These are phyloP conservation scores for Aureobasidium sp. DNA, from an alignment of 2,329 filamentous ascomycete species.

Conservation along the genomic window DNA sequence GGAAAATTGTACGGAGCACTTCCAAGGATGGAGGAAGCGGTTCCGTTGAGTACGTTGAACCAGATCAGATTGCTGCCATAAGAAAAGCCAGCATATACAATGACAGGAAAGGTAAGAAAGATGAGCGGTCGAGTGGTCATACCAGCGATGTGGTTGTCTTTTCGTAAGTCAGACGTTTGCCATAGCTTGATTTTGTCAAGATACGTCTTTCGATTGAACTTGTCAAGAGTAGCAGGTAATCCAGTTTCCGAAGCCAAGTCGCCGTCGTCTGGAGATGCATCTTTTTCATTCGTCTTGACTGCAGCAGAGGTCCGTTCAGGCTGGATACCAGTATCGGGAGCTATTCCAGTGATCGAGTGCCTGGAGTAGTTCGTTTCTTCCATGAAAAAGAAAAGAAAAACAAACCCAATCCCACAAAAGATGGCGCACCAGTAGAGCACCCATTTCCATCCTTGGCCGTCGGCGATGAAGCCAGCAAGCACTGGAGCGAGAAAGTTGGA, in stretches of 20 bases:
- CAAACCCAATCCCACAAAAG: constrained; percentile 41
- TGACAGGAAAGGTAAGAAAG: constrained; percentile 32
- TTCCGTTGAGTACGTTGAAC: constrained; percentile 40
- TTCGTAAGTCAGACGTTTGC: constrained; percentile 26
- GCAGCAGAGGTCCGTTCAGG: neutral
- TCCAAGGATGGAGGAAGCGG: constrained; percentile 34
- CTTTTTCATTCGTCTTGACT: neutral
- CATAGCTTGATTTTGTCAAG: constrained; percentile 29
- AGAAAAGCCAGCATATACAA: constrained; percentile 34
- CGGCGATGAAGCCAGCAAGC: constrained; percentile 44
- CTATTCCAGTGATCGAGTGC: neutral
- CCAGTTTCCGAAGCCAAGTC: neutral
- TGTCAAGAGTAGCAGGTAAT: neutral
- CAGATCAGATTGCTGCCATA: constrained; percentile 36
- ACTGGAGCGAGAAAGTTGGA: constrained; percentile 43
- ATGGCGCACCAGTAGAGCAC: constrained; percentile 47
- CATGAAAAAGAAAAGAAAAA: constrained; percentile 53
- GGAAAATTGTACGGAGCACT: constrained; percentile 33
- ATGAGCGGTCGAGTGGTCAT: constrained; percentile 26
- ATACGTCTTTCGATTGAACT: constrained; percentile 26
- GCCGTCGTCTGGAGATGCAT: neutral
- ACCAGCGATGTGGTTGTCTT: constrained; percentile 25
- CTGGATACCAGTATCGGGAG: neutral
- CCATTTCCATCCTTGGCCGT: constrained; percentile 32
- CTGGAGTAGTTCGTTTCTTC: constrained; percentile 51